Evolutionary conservation across 1,284 basidiomycete species (phyloP), one percentile per base, ranked within the genome.

Genomic region (Irpex sp.): DNA sequence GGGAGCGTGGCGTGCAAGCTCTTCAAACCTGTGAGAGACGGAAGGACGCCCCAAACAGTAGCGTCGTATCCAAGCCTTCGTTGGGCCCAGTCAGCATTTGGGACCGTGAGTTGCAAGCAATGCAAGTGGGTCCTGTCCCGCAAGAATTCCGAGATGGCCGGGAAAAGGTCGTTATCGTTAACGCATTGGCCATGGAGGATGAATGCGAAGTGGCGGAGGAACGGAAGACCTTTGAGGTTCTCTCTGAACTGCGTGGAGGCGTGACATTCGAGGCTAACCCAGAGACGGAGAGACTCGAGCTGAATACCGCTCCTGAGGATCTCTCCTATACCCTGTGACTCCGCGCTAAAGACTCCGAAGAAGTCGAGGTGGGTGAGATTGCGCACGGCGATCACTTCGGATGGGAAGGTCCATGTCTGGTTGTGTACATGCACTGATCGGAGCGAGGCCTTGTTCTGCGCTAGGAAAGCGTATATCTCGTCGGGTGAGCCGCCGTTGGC

Each of bases 1-100:
- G 92, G 91, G 74, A 92, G 88, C 10, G 89, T 89, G 67, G 93
- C 91, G 54, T 83, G 85, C 67, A 94, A 76, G 65, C 83, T 86
- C 27, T 80, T 84, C 69, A 94, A 78, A 18, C 82, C 82, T 11
- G 81, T 80, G 42, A 94, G 78, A 4, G 85, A 85, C 0, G 92
- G 92, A 13, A 94, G 82, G n/a, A 93, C 88, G 13, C 92, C 92
- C 90, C 91, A 92, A 6, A 90, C 84, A 0, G 88, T 86, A 0
- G 92, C 90, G 73, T 92, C 90, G 74, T 91, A 93, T 22, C 92
- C 92, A 11, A 91, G 84, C 11, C 85, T 82, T 69, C 82, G 81
- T 73, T 88, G 85, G 59, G 83, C 81, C 72, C 77, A 80, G 64
- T 86, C 85, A 22, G 86, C 83, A n/a, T 83, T 82, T 13, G 86